Percentiles rank a stretch among this genome's conserved stretches.
Conservation (phyloP, 148 eudicot genomes). For the Rhododendron mucronatum region DNA sequence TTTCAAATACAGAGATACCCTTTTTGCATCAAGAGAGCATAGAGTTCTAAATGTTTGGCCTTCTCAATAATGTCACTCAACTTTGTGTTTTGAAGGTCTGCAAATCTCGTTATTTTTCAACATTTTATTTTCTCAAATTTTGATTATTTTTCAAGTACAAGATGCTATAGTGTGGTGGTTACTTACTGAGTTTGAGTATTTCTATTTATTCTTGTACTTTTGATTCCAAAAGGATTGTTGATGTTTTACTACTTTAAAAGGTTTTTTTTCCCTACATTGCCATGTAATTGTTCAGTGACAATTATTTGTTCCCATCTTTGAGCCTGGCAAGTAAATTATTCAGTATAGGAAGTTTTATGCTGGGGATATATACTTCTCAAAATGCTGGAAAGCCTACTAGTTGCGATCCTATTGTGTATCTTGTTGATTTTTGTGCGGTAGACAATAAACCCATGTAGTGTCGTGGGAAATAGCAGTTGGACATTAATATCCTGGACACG, state of each 20-base stretch:
- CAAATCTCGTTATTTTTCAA: neutral
- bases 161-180: neutral
- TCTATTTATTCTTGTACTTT: neutral
- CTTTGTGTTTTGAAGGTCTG: constrained; percentile 84
- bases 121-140: constrained; percentile 2
- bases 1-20: constrained; percentile 45
- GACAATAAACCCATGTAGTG: neutral
- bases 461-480: neutral
- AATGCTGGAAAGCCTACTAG: neutral
- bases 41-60: constrained; percentile 62
- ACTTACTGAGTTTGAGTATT: neutral
- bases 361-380: neutral
- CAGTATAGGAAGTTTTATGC: neutral
- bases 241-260: neutral
- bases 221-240: neutral
- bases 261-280: too few relatives aligned
- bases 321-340: neutral
- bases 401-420: neutral
- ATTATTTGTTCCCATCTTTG: neutral
- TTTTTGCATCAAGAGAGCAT: constrained; percentile 68
- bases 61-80: constrained; percentile 85
- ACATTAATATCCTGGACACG: neutral
- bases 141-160: neutral
- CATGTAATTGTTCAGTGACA: neutral
- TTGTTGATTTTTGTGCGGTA: neutral